Evolutionary conservation across 2,329 filamentous ascomycete species (phyloP).

Genomic region (Diaporthe sp.): DNA sequence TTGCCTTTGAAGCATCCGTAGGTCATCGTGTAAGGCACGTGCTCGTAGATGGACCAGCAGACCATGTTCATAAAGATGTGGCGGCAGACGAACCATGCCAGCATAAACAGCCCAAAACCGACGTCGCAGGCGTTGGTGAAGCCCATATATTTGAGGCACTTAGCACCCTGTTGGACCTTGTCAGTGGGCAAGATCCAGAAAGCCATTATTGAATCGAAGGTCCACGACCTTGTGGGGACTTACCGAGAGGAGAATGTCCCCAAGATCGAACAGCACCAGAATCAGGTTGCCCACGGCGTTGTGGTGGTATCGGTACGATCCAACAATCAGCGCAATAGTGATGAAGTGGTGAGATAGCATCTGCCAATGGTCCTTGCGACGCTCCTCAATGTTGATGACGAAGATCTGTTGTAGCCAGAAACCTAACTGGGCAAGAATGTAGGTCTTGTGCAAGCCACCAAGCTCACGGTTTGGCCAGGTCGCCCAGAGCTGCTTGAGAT

Average conservation of each 20-base stretch:
- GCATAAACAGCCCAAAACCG: conserved; percentile 87
- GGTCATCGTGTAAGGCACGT: conserved; percentile 73
- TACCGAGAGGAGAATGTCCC: conserved; percentile 90
- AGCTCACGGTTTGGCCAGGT: conserved; percentile 87
- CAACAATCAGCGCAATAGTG: conserved; percentile 83
- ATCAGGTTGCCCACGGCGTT: conserved; percentile 91
- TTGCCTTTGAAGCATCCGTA: conserved; percentile 79
- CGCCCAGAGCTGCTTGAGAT: conserved; percentile 84
- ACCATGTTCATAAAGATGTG: conserved; percentile 85
- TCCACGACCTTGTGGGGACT: conserved; percentile 48
- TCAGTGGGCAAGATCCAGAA: conserved; percentile 32
- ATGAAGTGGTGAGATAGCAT: conserved; percentile 97
- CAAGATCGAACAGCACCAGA: conserved; percentile 92
- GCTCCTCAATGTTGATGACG: conserved; percentile 94
- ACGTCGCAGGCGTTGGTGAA: conserved; percentile 83
- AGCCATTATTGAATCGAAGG: background rate
- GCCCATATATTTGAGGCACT: conserved; percentile 92
- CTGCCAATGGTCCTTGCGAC: conserved; percentile 93
- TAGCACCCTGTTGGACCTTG: conserved; percentile 75
- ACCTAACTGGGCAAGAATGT: conserved; percentile 89
- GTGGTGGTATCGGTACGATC: conserved; percentile 88
- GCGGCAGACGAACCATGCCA: conserved; percentile 85
- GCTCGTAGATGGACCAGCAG: conserved; percentile 84
- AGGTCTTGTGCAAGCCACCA: conserved; percentile 82
- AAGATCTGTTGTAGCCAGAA: conserved; percentile 97